These are phyloP conservation scores for Tolypocladium album DNA, from an alignment of 2,329 filamentous ascomycete species.

Conservation along the genomic window DNA sequence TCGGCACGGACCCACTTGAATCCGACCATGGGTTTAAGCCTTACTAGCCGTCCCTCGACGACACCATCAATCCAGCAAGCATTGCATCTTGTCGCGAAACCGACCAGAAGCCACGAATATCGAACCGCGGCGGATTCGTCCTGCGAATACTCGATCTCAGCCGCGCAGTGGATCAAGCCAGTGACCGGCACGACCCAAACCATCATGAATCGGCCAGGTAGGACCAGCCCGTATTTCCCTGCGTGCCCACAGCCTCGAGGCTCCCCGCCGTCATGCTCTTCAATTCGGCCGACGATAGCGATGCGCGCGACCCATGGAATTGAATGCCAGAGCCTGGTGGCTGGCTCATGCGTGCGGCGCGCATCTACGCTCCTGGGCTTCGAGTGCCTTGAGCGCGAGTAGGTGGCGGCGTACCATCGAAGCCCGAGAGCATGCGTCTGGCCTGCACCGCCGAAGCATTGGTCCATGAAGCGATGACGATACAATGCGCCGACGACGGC, in stretches of 20 bases:
- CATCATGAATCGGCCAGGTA: constrained; percentile 54
- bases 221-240: constrained; percentile 20
- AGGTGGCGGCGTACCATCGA: neutral
- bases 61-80: constrained; percentile 5
- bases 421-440: neutral
- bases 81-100: constrained; percentile 1
- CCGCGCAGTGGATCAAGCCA: neutral
- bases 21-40: constrained; percentile 17
- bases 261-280: neutral
- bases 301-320: neutral
- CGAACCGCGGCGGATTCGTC: neutral
- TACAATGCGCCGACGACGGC: neutral
- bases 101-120: neutral
- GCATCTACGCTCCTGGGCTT: neutral
- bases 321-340: neutral
- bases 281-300: neutral
- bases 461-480: neutral
- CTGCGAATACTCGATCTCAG: neutral
- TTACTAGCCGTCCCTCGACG: constrained; percentile 14
- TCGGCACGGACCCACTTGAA: constrained; percentile 29
- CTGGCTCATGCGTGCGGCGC: too few species aligned
- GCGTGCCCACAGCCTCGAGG: constrained; percentile 10
- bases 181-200: constrained; percentile 4
- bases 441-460: neutral
- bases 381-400: neutral